Evolutionary conservation across 23 red algal genomes (phyloP), one percentile per base, ranked within the genome.

Genomic region (Gracilariopsis chorda): DNA sequence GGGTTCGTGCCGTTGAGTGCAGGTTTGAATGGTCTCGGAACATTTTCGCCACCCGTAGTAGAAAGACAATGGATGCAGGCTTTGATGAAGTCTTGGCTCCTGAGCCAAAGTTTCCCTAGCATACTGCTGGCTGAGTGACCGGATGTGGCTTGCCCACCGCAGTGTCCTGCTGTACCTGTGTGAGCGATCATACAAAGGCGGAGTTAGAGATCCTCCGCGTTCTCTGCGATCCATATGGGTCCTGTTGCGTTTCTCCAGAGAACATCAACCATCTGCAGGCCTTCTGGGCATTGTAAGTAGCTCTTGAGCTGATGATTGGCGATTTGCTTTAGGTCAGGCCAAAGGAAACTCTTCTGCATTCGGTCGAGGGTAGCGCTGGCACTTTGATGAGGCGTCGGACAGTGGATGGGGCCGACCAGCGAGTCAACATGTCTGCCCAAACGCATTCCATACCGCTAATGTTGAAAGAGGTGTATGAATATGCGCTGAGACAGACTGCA

Each of bases 121-220:
- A 56, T n/a, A 37, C 7, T 29, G 5, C 7, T 8, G 24, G 25
- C 39, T 51, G 77, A 81, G 43, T 55, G 77, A 27, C 23, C 46
- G 46, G 8, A 52, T 7, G 77, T 81, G 8, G 77, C 24, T 10
- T 51, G 24, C 5, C 23, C 39, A 10, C 77, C 77, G 23, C 77
- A 40, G 23, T 81, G 77, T 28, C 77, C 77, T 25, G 46, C 44
- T 7, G 46, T 39, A 58, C 51, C 77, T 8, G 5, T 56, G 49
- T 81, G 77, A 11, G 1, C 46, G 39, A 81, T 59, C 4, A 81
- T 27, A 81, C 77, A 81, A 52, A 81, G 28, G 7, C 77, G 77
- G 23, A 81, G 49, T 40, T 81, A 47, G 24, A 81, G 47, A 41
- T 81, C 46, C 7, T 81, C 77, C 9, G 39, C 39, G 42, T 48